A percentile compares a stretch with the other conserved stretches of the same genome.
phyloP scores from a whole-genome alignment of 306 rosid genomes.

The Purshia tridentata region DNA sequence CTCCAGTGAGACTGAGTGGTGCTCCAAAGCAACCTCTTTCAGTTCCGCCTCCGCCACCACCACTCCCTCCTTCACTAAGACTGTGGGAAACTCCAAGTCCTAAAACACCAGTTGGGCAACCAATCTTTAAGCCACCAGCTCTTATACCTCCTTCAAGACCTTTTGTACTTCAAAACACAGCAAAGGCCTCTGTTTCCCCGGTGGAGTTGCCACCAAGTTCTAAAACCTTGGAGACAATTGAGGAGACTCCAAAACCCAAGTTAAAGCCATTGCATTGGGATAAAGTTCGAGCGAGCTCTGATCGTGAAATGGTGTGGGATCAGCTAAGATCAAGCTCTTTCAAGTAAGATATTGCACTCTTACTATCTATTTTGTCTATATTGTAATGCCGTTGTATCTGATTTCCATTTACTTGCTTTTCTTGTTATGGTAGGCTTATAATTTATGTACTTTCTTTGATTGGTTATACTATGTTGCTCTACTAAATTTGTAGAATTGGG shows the following conservation, averaged over 20 bases:
- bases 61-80: conserved; percentile 22
- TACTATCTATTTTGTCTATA: background rate
- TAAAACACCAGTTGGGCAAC: conserved; percentile 34
- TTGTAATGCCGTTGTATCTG: background rate
- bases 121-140: conserved; percentile 35
- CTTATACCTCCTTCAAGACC: conserved; percentile 51
- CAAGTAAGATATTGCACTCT: conserved; percentile 50
- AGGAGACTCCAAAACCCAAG: conserved; percentile 66
- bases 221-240: conserved; percentile 35
- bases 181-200: conserved; percentile 46
- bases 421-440: conserved; percentile 4
- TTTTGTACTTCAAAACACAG: conserved; percentile 30
- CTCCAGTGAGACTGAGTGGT: conserved; percentile 16
- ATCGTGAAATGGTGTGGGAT: conserved; percentile 99
- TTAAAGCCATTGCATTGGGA: conserved; percentile 98
- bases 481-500: conserved; percentile 24
- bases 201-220: conserved; percentile 56
- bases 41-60: conserved; percentile 36
- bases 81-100: conserved; percentile 30
- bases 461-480: conserved; percentile 20
- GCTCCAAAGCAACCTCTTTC: conserved; percentile 18
- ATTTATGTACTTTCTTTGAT: conserved; percentile 1
- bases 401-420: conserved; percentile 3
- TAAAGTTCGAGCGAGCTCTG: conserved; percentile 95
- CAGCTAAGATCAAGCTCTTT: conserved; percentile 92